phyloP scores from a whole-genome alignment of 2,329 filamentous ascomycete genomes.

The Xylaria sp. region DNA sequence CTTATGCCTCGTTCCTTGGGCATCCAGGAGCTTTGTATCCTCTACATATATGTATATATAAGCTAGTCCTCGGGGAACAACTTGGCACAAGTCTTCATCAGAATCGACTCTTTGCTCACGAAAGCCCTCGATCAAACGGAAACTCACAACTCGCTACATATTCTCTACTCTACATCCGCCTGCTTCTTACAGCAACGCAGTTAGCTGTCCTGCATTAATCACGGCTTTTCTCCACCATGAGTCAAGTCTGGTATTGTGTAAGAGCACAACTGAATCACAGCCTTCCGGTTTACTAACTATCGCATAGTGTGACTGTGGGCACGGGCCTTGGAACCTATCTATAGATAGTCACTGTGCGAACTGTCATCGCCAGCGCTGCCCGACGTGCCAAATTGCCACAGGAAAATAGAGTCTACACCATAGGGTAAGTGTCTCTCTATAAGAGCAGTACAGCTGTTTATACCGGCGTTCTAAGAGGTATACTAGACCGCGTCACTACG shows the following conservation, averaged over 20 bases:
- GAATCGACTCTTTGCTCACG: too few species aligned
- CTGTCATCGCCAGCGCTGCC: background rate
- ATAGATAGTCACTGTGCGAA: conserved; percentile 1
- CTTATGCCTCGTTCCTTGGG: background rate
- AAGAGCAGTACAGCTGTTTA: background rate
- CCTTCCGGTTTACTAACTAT: conserved; percentile 4
- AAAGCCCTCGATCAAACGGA: too few species aligned
- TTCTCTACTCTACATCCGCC: background rate
- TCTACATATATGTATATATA: conserved; percentile 1
- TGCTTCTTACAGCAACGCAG: background rate
- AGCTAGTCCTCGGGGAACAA: background rate
- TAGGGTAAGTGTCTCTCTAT: background rate
- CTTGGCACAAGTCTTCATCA: background rate
- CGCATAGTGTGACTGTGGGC: conserved; percentile 17
- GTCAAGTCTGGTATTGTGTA: conserved; percentile 14
- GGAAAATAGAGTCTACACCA: background rate
- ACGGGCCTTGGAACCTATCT: conserved; percentile 5
- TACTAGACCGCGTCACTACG: background rate
- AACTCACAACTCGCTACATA: background rate
- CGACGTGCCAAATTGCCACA: background rate
- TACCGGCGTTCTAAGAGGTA: background rate
- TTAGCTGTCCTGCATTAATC: background rate
- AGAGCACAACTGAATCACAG: background rate
- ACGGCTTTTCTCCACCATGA: background rate
- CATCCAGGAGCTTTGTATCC: background rate